phyloP scores from a whole-genome alignment of 176 grass and related monocot species.

The Oryza officinalis region DNA sequence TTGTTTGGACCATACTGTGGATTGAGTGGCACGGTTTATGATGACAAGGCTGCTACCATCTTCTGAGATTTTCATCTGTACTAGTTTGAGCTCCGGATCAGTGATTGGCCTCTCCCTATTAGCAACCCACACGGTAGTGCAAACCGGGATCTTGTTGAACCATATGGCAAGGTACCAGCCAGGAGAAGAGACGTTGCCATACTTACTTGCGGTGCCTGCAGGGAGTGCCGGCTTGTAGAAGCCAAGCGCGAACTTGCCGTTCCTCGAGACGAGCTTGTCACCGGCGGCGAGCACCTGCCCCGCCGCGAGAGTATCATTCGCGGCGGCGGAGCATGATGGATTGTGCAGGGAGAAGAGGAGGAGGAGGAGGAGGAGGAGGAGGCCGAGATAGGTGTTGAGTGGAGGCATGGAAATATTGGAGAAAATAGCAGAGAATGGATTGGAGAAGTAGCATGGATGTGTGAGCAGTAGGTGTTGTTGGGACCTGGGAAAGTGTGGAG shows the following conservation, averaged over 20 bases:
- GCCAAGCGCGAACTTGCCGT: not conserved
- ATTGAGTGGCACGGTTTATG: not conserved
- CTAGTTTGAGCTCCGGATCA: not conserved
- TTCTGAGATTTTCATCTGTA: not conserved
- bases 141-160: too few relatives aligned
- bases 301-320: not conserved
- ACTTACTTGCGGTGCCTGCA: not conserved
- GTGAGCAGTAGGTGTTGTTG: not conserved
- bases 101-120: too few relatives aligned
- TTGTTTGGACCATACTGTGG: not conserved
- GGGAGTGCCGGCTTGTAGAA: not conserved
- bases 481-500: not conserved
- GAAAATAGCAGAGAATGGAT: not conserved
- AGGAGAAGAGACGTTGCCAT: not conserved
- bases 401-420: not conserved
- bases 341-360: not conserved
- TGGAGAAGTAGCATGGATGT: too few relatives aligned
- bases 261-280: not conserved
- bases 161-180: too few relatives aligned
- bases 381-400: not conserved
- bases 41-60: not conserved
- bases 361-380: not conserved
- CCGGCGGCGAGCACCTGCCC: not conserved
- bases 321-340: not conserved
- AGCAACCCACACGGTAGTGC: too few relatives aligned